Base-by-base conservation (phyloP, 345 rosid species). In the Trapa incisa region DNA sequence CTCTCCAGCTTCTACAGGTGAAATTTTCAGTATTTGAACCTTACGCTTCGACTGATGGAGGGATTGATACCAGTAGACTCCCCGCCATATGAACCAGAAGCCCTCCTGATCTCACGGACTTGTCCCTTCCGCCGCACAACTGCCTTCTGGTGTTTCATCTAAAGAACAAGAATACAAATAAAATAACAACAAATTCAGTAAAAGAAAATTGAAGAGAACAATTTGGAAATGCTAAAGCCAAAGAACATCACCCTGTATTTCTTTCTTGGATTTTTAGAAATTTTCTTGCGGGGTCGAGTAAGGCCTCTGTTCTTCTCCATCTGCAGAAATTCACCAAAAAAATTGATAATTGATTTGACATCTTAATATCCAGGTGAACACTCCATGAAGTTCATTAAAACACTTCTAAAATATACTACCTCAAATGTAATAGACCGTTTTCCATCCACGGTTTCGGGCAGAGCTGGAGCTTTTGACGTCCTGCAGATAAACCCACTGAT, bases 251-350 rank as follows among this genome's bases (percentile, higher is more conserved):
- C 95, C 91, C 89, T 67, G 81, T 87, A 82, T 45, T 89, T 92
- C 87, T 85, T 88, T 74, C 98, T 83, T 6, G 97, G 98, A 72
- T 88, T 88, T 71, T 93, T 93, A 4, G 4, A 47, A 10, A 73
- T 73, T 81, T 79, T 93, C 80, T 81, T 85, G 53, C 89, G 86
- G 3, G 70, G 65, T 39, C 88, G 89, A 6, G 94, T 88, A 69
- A 93, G 70, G 68, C 97, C 94, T 79, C 82, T 87, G 77, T 90
- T 85, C 70, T 74, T 76, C 67, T 70, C 74, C 52, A 88, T 92
- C 98, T 86, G 80, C 43, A 17, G 33, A 32, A 69, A 67, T 68
- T 64, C 61, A 35, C 43, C 4, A 14, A 63, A 45, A 57, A 71
- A 14, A 36, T 47, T 52, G 37, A 61, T 42, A 68, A 61, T 48